Evolutionary conservation across 2,329 filamentous ascomycete species (phyloP).

Genomic region (Rasamsonia emersonii): DNA sequence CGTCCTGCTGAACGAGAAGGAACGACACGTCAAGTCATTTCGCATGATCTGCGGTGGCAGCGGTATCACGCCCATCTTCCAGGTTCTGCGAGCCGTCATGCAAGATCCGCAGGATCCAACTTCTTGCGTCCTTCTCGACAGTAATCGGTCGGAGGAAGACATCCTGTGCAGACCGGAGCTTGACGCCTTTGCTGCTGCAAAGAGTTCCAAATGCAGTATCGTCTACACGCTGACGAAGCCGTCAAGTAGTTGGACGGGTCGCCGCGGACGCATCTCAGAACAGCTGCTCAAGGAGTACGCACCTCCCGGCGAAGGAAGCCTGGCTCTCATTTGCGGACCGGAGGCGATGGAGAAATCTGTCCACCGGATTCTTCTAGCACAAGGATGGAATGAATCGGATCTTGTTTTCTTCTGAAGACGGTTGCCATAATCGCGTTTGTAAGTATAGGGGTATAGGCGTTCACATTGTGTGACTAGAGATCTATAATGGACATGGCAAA

Average conservation of each 20-base stretch:
- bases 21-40: conserved; percentile 56
- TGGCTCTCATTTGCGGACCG: conserved; percentile 76
- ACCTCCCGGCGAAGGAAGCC: conserved; percentile 37
- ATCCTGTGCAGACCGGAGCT: conserved; percentile 72
- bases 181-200: conserved; percentile 50
- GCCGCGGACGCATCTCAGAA: conserved; percentile 57
- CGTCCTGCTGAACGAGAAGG: conserved; percentile 52
- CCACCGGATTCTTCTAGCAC: conserved; percentile 45
- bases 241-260: conserved; percentile 56
- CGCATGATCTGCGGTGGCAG: conserved; percentile 82
- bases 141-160: conserved; percentile 68
- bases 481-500: too few relatives aligned
- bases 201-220: conserved; percentile 50
- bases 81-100: conserved; percentile 68
- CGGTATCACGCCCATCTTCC: conserved; percentile 88
- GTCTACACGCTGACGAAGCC: conserved; percentile 62
- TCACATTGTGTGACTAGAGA: too few relatives aligned
- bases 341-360: conserved; percentile 62
- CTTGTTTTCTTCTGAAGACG: conserved; percentile 71
- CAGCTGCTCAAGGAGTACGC: conserved; percentile 54
- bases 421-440: too few relatives aligned
- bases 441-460: background rate
- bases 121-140: conserved; percentile 64
- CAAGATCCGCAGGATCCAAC: conserved; percentile 56
- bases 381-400: conserved; percentile 66